A percentile compares a stretch with the other conserved stretches of the same genome.
Evolutionary conservation across 805 yeast genomes (phyloP).

Genomic region (Metschnikowia drakensbergensis): DNA sequence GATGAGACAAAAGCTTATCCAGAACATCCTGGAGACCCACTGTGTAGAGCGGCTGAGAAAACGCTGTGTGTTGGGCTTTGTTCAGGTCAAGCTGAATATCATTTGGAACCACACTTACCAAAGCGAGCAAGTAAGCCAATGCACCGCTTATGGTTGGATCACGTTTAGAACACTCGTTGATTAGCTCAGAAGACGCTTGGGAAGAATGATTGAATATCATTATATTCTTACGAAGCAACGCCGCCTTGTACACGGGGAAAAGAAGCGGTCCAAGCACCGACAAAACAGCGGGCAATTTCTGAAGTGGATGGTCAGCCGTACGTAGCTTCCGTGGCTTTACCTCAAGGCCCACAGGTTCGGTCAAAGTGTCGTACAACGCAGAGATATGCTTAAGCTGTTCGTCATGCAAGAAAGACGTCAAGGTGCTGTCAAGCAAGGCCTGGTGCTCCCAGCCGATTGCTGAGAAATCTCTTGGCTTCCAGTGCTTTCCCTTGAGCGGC

Average conservation of each 20-base stretch:
- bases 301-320: slow-evolving; percentile 37
- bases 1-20: slow-evolving; percentile 19
- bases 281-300: slow-evolving; percentile 43
- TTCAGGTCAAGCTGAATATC: slow-evolving; percentile 36
- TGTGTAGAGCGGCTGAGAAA: slow-evolving; percentile 53
- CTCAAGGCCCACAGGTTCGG: slow-evolving; percentile 20
- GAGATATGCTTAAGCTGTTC: slow-evolving; percentile 21
- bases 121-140: slow-evolving; percentile 54
- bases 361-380: slow-evolving; percentile 14
- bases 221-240: slow-evolving; percentile 54
- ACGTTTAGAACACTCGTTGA: slow-evolving; percentile 8
- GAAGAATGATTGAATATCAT: slow-evolving; percentile 27
- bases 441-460: slow-evolving; percentile 45
- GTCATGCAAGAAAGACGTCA: slow-evolving; percentile 21
- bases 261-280: slow-evolving; percentile 59
- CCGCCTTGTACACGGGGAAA: slow-evolving; percentile 61
- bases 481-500: slow-evolving; percentile 24
- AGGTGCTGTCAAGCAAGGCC: slow-evolving; percentile 28
- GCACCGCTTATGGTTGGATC: slow-evolving; percentile 30
- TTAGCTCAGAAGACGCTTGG: slow-evolving; percentile 7
- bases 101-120: slow-evolving; percentile 61
- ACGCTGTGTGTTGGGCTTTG: slow-evolving; percentile 14
- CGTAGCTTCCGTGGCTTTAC: slow-evolving; percentile 1
- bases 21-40: slow-evolving; percentile 56
- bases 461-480: slow-evolving; percentile 42